Conservation (phyloP, 352 stramenopile species). For the Pythium phragmiticola region DNA sequence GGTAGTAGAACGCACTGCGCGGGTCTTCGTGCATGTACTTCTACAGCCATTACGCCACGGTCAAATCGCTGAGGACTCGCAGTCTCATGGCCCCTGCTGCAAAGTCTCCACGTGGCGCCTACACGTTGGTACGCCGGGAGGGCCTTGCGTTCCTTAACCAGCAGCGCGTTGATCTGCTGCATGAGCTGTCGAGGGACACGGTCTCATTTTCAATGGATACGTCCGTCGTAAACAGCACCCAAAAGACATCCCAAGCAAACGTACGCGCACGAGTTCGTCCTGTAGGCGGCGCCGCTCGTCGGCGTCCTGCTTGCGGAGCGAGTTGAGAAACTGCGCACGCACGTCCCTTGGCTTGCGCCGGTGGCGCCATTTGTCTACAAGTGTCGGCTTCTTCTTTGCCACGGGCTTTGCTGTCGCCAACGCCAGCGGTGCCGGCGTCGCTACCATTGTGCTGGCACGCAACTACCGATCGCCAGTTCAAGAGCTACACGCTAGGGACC, state of each 20-base stretch:
- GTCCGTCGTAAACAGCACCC: not conserved
- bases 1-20: constrained; percentile 71
- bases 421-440: not conserved
- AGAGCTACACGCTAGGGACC: too few species aligned
- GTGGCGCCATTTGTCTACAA: constrained; percentile 22
- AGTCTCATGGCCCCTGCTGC: too few species aligned
- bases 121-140: constrained; percentile 51
- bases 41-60: constrained; percentile 25
- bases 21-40: constrained; percentile 65
- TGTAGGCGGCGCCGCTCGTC: constrained; percentile 37
- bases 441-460: not conserved
- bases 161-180: constrained; percentile 63
- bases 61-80: too few species aligned
- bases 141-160: constrained; percentile 59
- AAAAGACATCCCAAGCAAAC: not conserved
- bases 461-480: not conserved
- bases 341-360: constrained; percentile 37
- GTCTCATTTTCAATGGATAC: too few species aligned
- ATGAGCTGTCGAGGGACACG: constrained; percentile 38
- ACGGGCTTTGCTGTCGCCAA: not conserved
- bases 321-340: constrained; percentile 38
- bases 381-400: constrained; percentile 14
- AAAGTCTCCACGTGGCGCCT: not conserved
- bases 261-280: constrained; percentile 48
- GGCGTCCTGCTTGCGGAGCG: constrained; percentile 37